phyloP scores from a whole-genome alignment of 345 rosid genomes.

The Rubroshorea leprosula region DNA sequence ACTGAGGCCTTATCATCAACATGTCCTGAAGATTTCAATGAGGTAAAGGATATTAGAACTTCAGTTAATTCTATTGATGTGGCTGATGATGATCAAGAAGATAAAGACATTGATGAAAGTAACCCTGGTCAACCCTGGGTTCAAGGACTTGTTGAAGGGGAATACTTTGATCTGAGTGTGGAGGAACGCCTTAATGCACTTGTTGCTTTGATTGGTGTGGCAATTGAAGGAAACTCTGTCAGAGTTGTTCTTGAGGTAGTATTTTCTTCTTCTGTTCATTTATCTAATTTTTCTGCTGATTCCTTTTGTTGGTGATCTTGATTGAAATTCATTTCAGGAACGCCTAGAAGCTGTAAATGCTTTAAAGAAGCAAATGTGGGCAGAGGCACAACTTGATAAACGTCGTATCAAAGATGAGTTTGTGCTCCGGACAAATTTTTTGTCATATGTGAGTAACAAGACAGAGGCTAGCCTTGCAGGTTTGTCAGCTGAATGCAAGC shows the following conservation, averaged over 20 bases:
- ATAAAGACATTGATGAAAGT: constrained; percentile 56
- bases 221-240: constrained; percentile 73
- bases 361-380: constrained; percentile 89
- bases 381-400: constrained; percentile 85
- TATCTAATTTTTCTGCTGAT: constrained; percentile 3
- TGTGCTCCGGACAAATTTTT: constrained; percentile 35
- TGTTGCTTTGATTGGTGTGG: constrained; percentile 63
- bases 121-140: constrained; percentile 76
- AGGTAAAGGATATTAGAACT: constrained; percentile 21
- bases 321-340: constrained; percentile 45
- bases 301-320: constrained; percentile 16
- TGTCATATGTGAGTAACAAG: constrained; percentile 36
- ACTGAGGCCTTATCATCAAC: constrained; percentile 26
- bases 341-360: constrained; percentile 87
- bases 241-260: constrained; percentile 62
- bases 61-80: constrained; percentile 18
- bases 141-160: constrained; percentile 77
- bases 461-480: constrained; percentile 32
- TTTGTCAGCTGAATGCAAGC: constrained; percentile 36
- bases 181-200: constrained; percentile 83
- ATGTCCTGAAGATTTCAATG: constrained; percentile 26
- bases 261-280: not conserved
- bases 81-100: constrained; percentile 29
- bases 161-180: constrained; percentile 63
- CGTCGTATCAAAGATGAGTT: constrained; percentile 75